Base-by-base conservation (phyloP, 805 yeast species). In the Schizosaccharomyces octosporus region DNA sequence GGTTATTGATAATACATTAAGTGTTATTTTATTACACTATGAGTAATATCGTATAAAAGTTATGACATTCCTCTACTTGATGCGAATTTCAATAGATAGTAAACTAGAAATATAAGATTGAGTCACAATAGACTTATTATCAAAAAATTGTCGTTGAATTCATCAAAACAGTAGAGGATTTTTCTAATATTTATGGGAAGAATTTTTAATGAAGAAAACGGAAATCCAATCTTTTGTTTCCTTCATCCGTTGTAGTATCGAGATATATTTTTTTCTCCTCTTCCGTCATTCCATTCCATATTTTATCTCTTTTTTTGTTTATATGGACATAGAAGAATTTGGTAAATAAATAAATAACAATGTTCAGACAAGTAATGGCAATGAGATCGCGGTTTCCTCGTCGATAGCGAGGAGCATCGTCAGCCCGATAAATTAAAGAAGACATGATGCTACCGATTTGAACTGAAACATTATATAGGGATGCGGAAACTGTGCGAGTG, bases 381-480 rank as follows among this genome's bases (percentile, higher is more conserved):
- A 36, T 36, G 15, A 71, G 15, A 64, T 63, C 64, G 24, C 64
- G 17, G 64, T 83, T 82, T 55, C 88, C 90, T 27, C 76, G 70
- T 54, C 75, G 75, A 67, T 84, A 84, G 43, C 75, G 66, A 1
- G 89, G 89, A 54, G 72, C 72, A 67, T 84, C 89, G 55, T 75
- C 76, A 0, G 68, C 67, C 59, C 82, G 69, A 69, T 83, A 36
- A 84, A 84, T 75, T 66, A 82, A 78, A 6, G 81, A 72, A 2
- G 80, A 72, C 9, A 78, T 71, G 60, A 84, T 79, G 21, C 73
- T 69, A 0, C 81, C 83, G 0, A 79, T 72, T 67, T 84, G 88
- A 0, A 79, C 79, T 68, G 75, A 77, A 75, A 82, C 81, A 66
- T 83, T 84, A 67, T 79, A 82, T 59, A 83, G 62, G 0, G 87